These are phyloP conservation scores for Auxenochlorella pyrenoidosa DNA, from an alignment of 139 green algal species.

Conservation along the genomic window DNA sequence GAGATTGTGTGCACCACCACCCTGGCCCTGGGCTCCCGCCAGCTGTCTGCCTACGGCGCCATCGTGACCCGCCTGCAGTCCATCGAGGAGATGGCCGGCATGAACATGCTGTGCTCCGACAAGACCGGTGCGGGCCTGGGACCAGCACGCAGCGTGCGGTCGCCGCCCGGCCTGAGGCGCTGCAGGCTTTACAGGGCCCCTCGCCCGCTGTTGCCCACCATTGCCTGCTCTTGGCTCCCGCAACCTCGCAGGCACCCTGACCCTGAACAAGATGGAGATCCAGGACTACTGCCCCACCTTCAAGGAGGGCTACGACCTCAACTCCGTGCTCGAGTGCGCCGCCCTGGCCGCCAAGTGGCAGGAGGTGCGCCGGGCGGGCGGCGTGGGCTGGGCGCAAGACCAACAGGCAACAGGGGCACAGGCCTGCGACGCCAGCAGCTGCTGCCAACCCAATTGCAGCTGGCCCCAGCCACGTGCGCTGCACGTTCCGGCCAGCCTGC, in stretches of 20 bases:
- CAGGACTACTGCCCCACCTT: conserved; percentile 83
- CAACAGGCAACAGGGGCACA: too few relatives aligned
- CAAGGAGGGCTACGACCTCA: conserved; percentile 45
- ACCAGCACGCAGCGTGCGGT: too few relatives aligned
- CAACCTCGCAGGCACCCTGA: conserved; percentile 76
- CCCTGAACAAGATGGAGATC: conserved; percentile 92
- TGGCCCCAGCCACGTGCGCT: neutral
- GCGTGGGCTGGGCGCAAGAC: too few relatives aligned
- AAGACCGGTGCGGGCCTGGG: conserved; percentile 65
- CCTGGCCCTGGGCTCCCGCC: conserved; percentile 80
- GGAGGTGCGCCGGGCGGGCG: conserved; percentile 53
- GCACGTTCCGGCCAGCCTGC: neutral
- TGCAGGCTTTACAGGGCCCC: too few relatives aligned
- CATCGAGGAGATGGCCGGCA: conserved; percentile 92
- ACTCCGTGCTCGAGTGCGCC: conserved; percentile 65
- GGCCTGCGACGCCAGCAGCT: neutral
- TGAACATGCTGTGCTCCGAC: conserved; percentile 94
- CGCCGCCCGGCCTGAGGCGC: too few relatives aligned
- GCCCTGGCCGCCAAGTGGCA: conserved; percentile 88
- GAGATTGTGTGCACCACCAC: conserved; percentile 86
- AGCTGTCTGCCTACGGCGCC: conserved; percentile 72
- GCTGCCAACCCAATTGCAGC: neutral
- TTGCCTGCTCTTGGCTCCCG: neutral
- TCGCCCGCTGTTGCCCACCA: too few relatives aligned
- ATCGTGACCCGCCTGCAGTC: conserved; percentile 84